Percentiles rank a stretch among this genome's conserved stretches.
Conservation (phyloP, 768 basidiomycete genomes). For the Mrakia gelida region DNA sequence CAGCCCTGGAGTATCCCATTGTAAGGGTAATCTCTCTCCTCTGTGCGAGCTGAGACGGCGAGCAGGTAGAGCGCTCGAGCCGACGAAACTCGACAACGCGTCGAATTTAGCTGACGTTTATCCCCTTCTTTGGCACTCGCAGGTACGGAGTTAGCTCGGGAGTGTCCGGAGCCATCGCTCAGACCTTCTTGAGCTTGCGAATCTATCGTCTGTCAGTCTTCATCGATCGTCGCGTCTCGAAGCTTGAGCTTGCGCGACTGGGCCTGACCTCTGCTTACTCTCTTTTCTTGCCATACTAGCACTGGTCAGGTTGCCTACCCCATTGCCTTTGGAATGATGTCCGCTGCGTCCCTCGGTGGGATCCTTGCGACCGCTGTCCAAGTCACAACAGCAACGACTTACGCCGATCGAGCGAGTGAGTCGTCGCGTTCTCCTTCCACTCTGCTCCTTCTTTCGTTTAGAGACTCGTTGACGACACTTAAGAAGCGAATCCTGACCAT, state of each 20-base stretch:
- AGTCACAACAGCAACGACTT: neutral
- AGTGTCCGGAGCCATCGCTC: neutral
- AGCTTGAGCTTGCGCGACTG: neutral
- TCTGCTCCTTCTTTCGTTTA: neutral
- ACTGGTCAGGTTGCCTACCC: neutral
- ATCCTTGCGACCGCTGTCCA: neutral
- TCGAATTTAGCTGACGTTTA: neutral
- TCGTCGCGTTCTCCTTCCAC: neutral
- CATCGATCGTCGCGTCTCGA: neutral
- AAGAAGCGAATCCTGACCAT: neutral
- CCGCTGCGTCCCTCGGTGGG: neutral
- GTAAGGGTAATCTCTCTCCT: neutral
- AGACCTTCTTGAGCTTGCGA: slow-evolving; percentile 1
- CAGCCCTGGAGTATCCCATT: slow-evolving; percentile 5
- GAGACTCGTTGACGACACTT: neutral
- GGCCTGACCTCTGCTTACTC: neutral
- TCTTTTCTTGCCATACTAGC: neutral
- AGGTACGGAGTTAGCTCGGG: neutral
- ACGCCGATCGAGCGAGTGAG: slow-evolving; percentile 7
- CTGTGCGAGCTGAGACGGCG: too few species aligned
- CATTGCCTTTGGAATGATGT: neutral
- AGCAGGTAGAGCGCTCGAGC: neutral
- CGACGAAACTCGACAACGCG: neutral
- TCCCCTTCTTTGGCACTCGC: neutral
- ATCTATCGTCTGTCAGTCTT: neutral